Percentiles rank a stretch among this genome's conserved stretches.
Evolutionary conservation across 768 basidiomycete genomes (phyloP).

Genomic region (Leccinum aurantiacum): DNA sequence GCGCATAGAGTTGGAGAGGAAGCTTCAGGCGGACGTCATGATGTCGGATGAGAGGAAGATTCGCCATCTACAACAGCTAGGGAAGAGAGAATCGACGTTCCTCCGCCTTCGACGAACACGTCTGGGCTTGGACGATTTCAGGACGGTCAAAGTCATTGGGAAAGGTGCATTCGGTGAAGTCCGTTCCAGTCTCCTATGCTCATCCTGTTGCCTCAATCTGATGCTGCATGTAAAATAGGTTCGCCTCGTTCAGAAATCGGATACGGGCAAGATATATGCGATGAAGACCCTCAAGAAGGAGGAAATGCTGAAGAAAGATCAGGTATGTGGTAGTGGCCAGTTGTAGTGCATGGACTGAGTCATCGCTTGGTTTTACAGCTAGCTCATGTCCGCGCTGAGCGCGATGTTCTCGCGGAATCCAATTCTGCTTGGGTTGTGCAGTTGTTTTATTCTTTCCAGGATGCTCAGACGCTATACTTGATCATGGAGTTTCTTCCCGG

Average conservation of each 20-base stretch:
- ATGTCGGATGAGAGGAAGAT: conserved; percentile 85
- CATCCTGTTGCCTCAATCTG: neutral
- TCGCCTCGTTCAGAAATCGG: conserved; percentile 91
- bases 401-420: conserved; percentile 94
- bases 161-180: conserved; percentile 99
- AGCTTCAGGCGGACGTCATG: conserved; percentile 64
- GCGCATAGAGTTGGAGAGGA: conserved; percentile 84
- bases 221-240: conserved; percentile 44
- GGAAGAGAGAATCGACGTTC: conserved; percentile 86
- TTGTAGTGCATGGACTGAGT: conserved; percentile 8
- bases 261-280: conserved; percentile 97
- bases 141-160: conserved; percentile 97
- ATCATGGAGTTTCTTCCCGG: conserved; percentile 99
- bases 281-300: conserved; percentile 98
- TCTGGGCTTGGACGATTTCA: conserved; percentile 88
- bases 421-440: conserved; percentile 97
- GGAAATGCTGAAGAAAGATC: conserved; percentile 99
- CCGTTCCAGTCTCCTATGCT: conserved; percentile 21
- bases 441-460: conserved; percentile 98
- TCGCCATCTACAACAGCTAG: conserved; percentile 78
- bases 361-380: conserved; percentile 49
- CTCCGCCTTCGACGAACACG: conserved; percentile 87
- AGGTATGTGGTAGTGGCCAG: conserved; percentile 50
- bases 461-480: conserved; percentile 86
- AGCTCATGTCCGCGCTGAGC: conserved; percentile 96